Conservation (phyloP, 805 yeast species). For the Nakazawaea sp. region DNA sequence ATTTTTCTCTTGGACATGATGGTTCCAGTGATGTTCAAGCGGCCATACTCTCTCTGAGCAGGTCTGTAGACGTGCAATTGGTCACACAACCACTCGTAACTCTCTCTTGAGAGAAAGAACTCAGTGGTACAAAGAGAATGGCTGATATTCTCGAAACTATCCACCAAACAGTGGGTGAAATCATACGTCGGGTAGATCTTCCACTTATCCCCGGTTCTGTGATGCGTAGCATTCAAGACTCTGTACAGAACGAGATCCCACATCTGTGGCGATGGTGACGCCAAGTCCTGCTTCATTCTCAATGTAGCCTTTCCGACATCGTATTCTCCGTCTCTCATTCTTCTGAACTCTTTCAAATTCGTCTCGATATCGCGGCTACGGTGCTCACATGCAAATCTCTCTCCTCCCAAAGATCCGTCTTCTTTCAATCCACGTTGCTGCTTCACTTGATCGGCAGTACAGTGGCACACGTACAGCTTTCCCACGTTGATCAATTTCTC, state of each 20-base stretch:
- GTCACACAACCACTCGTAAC: slow-evolving; percentile 98
- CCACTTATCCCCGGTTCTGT: slow-evolving; percentile 97
- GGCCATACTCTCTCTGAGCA: slow-evolving; percentile 97
- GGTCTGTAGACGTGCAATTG: slow-evolving; percentile 93
- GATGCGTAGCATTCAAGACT: slow-evolving; percentile 86
- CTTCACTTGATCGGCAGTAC: slow-evolving; percentile 87
- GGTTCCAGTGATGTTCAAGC: slow-evolving; percentile 91
- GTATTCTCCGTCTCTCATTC: slow-evolving; percentile 86
- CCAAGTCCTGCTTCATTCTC: slow-evolving; percentile 93
- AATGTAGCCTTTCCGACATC: slow-evolving; percentile 88
- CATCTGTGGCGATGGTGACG: slow-evolving; percentile 95
- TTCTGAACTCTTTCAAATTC: slow-evolving; percentile 74
- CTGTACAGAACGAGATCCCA: slow-evolving; percentile 99
- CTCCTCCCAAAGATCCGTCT: slow-evolving; percentile 93
- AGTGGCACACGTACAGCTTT: slow-evolving; percentile 87
- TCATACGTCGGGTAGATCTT: slow-evolving; percentile 97
- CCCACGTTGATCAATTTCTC: slow-evolving; percentile 67
- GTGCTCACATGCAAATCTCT: slow-evolving; percentile 76
- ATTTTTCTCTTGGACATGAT: slow-evolving; percentile 93
- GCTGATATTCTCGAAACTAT: slow-evolving; percentile 91
- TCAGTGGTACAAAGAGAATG: slow-evolving; percentile 97
- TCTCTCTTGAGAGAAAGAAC: slow-evolving; percentile 84
- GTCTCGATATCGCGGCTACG: slow-evolving; percentile 67
- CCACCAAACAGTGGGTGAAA: slow-evolving; percentile 98
- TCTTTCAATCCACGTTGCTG: slow-evolving; percentile 84